These are phyloP conservation scores for Malus sieversii DNA, from an alignment of 306 rosid species.

Conservation along the genomic window DNA sequence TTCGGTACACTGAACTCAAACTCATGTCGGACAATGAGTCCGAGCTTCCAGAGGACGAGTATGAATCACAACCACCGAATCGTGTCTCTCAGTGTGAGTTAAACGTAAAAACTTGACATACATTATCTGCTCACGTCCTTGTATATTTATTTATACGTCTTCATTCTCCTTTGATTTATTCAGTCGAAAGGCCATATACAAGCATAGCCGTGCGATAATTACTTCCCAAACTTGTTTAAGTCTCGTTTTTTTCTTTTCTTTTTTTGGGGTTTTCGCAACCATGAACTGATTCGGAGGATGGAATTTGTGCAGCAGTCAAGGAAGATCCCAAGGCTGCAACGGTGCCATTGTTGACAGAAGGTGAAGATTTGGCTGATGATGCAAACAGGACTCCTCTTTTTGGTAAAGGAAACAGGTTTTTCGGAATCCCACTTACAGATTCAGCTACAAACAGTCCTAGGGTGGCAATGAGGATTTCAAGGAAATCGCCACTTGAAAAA, in stretches of 20 bases:
- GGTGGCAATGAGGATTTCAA: conserved; percentile 36
- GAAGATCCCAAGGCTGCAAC: conserved; percentile 42
- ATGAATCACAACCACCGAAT: conserved; percentile 16
- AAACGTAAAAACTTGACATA: neutral
- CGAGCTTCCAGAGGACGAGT: conserved; percentile 31
- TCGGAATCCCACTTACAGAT: conserved; percentile 71
- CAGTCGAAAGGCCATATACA: no score
- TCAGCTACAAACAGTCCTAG: conserved; percentile 60
- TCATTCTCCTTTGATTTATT: neutral
- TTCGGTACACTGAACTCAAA: conserved; percentile 39
- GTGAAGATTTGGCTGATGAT: conserved; percentile 44
- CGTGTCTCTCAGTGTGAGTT: conserved; percentile 32
- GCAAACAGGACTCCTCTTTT: conserved; percentile 41
- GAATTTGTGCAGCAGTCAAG: conserved; percentile 36
- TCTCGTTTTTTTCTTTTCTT: neutral
- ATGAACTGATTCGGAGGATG: neutral
- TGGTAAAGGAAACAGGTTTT: conserved; percentile 53
- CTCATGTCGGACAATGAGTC: conserved; percentile 25
- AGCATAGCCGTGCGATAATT: no score
- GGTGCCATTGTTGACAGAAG: conserved; percentile 38
- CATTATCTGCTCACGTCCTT: neutral
- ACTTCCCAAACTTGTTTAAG: neutral
- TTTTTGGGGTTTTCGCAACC: neutral
- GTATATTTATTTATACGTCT: neutral
- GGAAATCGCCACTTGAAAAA: conserved; percentile 47